Evolutionary conservation across 768 basidiomycete genomes (phyloP), one percentile per base, ranked within the genome.

Genomic region (Boletus pseudo-olivaceus): DNA sequence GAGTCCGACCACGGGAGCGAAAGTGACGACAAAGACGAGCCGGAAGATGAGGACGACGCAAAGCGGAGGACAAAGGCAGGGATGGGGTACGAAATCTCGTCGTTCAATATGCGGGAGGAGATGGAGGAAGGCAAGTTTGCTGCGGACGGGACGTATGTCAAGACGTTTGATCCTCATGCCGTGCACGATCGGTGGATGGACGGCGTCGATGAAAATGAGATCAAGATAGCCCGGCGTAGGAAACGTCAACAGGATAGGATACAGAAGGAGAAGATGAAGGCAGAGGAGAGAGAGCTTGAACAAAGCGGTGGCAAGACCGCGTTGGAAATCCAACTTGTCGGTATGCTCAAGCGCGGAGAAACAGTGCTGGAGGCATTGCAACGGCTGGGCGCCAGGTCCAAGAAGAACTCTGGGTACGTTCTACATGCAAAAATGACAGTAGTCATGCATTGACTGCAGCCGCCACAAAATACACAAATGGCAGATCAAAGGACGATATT

Each of bases 41-140:
- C 74, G 7, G 76, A 75, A 57, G 82, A 93, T 65, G 88, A 94
- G 64, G 88, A 93, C 67, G 88, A 89, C 48, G 83, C 79, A n/a
- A 80, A 81, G 63, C 81, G 85, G 62, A 74, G 79, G 66, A 84
- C 81, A 74, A 92, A 90, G 70, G 83, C 78, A 37, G 88, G 87
- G 12, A 98, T 99, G 96, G 97, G 96, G 2, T 96, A 75, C 72
- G 89, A 95, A 66, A 62, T 99, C 10, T 94, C 90, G 4, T 90
- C 92, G 27, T 99, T 99, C 83, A 96, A 99, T 71, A 98, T 99
- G 96, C 87, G 94, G 59, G 88, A 92, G 63, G 97, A 99, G 78
- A 95, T 98, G 88, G 88, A 93, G 66, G 96, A 98, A 73, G 97
- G 97, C 37, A 92, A 93, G 67, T 98, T 99, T 75, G 87, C 91